Conservation (phyloP, 805 yeast species). For the Jamesozyma jinghongensis region DNA sequence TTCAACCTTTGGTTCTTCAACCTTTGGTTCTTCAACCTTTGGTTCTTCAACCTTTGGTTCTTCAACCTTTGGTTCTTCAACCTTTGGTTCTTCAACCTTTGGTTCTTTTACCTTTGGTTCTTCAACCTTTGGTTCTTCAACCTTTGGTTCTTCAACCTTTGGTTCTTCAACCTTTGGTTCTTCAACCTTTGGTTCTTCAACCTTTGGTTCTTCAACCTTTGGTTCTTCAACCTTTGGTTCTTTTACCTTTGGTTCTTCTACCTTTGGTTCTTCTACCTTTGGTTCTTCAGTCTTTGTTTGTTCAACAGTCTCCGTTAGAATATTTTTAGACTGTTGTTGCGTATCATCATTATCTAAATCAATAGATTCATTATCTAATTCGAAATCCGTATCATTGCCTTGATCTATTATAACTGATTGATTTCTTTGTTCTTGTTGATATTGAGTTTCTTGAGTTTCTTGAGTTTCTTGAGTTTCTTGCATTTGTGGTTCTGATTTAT, state of each 20-base stretch:
- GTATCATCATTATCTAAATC: background rate
- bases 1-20: too few species aligned
- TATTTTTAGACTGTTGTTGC: background rate
- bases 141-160: too few species aligned
- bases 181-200: too few species aligned
- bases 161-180: too few species aligned
- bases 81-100: too few species aligned
- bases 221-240: slow-evolving; percentile 5
- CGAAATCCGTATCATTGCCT: slow-evolving; percentile 6
- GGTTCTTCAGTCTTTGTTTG: background rate
- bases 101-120: too few species aligned
- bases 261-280: slow-evolving; percentile 3
- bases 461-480: slow-evolving; percentile 1
- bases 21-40: too few species aligned
- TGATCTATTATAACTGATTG: background rate
- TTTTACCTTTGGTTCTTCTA: background rate
- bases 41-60: too few species aligned
- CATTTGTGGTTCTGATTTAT: slow-evolving; percentile 4
- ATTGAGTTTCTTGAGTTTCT: background rate
- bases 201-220: slow-evolving; percentile 5
- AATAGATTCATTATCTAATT: slow-evolving; percentile 4
- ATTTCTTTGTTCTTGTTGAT: background rate
- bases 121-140: too few species aligned
- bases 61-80: too few species aligned
- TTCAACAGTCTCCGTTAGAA: background rate